These are phyloP conservation scores for Auricularia sp. DNA, from an alignment of 768 basidiomycete species.

Conservation along the genomic window DNA sequence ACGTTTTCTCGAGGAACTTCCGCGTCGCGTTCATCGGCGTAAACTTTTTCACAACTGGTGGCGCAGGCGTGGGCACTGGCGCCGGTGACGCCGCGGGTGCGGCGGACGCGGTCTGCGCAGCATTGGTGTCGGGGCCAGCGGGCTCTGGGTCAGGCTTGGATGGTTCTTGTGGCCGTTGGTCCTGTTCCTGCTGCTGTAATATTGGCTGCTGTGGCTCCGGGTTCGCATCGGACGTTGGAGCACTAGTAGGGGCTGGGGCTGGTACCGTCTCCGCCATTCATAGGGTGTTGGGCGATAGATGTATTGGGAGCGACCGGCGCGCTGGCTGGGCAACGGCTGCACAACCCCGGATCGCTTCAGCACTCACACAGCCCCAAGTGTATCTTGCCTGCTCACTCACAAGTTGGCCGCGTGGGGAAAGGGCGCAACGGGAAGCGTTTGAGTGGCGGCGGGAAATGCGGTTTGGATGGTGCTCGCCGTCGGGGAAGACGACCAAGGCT, in stretches of 20 bases:
- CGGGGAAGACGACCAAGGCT: background rate
- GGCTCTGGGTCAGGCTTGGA: too few relatives aligned
- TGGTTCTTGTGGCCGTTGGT: too few relatives aligned
- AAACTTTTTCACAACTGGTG: constrained; percentile 72
- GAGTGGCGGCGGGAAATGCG: too few relatives aligned
- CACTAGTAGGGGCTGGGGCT: background rate
- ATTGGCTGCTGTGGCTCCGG: background rate
- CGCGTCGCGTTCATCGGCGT: constrained; percentile 89
- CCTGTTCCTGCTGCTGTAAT: background rate
- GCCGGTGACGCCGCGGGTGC: constrained; percentile 14
- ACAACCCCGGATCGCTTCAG: background rate
- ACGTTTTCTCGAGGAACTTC: constrained; percentile 90
- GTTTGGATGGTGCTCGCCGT: background rate
- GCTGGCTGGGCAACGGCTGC: background rate
- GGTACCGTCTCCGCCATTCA: background rate
- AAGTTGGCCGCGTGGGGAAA: too few relatives aligned
- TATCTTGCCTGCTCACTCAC: background rate
- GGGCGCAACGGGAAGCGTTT: background rate
- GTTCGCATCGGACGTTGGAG: background rate
- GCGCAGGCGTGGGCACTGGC: constrained; percentile 2
- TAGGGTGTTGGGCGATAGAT: background rate
- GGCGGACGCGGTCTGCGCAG: background rate
- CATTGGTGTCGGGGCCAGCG: background rate
- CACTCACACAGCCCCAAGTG: background rate
- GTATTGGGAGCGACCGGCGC: background rate